Evolutionary conservation across 2,329 filamentous ascomycete genomes (phyloP).

Genomic region (Scedosporium apiospermum): DNA sequence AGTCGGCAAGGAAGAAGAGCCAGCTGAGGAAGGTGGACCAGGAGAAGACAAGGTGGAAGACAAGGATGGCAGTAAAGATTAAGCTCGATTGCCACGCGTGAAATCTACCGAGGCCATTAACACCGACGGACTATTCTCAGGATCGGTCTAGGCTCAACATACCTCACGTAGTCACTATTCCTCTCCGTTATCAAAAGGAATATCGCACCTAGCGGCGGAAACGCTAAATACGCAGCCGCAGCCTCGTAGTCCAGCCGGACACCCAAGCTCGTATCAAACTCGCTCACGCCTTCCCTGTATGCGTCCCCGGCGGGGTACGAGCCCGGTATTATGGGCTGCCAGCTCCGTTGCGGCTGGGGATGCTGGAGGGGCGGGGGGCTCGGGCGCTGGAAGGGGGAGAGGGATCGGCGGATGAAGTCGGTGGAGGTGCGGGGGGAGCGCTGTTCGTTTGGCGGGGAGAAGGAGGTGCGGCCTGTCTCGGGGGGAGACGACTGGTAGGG

Average conservation of each 20-base stretch:
- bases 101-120: conserved; percentile 46
- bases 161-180: conserved; percentile 96
- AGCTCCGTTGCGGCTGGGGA: conserved; percentile 26
- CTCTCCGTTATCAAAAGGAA: conserved; percentile 78
- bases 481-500: conserved; percentile 92
- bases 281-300: conserved; percentile 52
- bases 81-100: conserved; percentile 93
- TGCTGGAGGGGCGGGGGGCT: conserved; percentile 44
- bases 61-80: conserved; percentile 64
- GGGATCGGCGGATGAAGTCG: conserved; percentile 38
- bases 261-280: conserved; percentile 87
- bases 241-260: conserved; percentile 85
- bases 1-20: conserved; percentile 67
- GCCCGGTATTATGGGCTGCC: conserved; percentile 21
- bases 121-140: background rate
- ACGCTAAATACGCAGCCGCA: conserved; percentile 73
- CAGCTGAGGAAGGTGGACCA: conserved; percentile 81
- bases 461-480: conserved; percentile 66
- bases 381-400: conserved; percentile 34
- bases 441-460: conserved; percentile 56
- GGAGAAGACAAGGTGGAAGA: conserved; percentile 76
- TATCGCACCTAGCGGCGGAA: conserved; percentile 81
- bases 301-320: conserved; percentile 26
- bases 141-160: conserved; percentile 16
- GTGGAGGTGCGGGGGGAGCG: conserved; percentile 47